Evolutionary conservation across 1,284 basidiomycete species (phyloP).

Genomic region (Thecaphora frezii): DNA sequence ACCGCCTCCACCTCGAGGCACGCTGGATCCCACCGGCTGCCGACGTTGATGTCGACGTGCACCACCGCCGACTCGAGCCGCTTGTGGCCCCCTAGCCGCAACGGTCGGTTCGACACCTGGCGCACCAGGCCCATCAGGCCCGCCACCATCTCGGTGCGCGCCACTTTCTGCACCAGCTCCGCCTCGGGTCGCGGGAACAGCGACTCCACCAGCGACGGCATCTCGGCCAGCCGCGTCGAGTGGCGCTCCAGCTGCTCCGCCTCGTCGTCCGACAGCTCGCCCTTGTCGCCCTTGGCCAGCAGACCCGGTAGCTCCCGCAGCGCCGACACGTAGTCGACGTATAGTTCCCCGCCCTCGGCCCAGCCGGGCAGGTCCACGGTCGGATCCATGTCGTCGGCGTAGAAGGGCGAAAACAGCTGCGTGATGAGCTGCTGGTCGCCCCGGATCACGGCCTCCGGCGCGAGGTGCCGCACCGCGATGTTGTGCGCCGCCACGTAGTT

Average conservation of each 20-base stretch:
- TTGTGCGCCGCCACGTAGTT: slow-evolving; percentile 76
- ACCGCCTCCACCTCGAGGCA: slow-evolving; percentile 27
- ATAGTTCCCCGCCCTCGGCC: slow-evolving; percentile 53
- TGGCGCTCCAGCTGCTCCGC: slow-evolving; percentile 54
- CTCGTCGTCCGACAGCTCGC: slow-evolving; percentile 4
- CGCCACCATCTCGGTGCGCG: slow-evolving; percentile 72
- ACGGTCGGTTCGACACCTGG: slow-evolving; percentile 57
- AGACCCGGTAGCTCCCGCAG: slow-evolving; percentile 69
- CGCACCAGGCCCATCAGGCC: slow-evolving; percentile 68
- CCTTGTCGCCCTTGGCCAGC: slow-evolving; percentile 55
- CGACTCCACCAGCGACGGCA: slow-evolving; percentile 62
- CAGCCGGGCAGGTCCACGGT: slow-evolving; percentile 47
- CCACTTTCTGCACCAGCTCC: slow-evolving; percentile 69
- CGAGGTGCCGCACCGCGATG: slow-evolving; percentile 78
- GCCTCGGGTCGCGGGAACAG: slow-evolving; percentile 49
- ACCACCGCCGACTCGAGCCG: neutral
- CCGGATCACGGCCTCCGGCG: slow-evolving; percentile 82
- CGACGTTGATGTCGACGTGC: neutral
- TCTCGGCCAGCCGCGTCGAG: slow-evolving; percentile 67
- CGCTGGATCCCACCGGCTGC: slow-evolving; percentile 21
- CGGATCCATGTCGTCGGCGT: slow-evolving; percentile 64
- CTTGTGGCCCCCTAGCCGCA: neutral
- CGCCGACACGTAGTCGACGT: slow-evolving; percentile 48
- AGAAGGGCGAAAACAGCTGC: slow-evolving; percentile 73
- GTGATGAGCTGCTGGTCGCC: slow-evolving; percentile 75